Base-by-base conservation (phyloP, 164 flowering plant genomes). In the Berberis vulgaris region DNA sequence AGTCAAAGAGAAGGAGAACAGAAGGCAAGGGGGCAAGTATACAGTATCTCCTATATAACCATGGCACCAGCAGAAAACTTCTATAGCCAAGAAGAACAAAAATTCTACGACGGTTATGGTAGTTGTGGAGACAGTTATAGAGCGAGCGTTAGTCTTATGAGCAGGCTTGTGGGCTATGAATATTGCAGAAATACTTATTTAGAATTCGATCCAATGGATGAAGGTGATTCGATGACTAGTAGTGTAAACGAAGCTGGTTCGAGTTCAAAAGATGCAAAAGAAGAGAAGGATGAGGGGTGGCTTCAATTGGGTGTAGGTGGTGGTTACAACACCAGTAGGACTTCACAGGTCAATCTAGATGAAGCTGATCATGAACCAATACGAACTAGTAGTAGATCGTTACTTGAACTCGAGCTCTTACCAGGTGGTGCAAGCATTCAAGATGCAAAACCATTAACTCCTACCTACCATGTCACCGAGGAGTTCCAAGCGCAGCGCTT, bases 241-340 rank as follows among this genome's bases (percentile, higher is more conserved):
- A 82, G 83, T 60, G 63, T 69, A n/a, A 76, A 81, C 66, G 82
- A 74, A 41, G 79, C 76, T 0, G 82, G 66, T 4, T 81, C 87
- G 2, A 78, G 74, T 63, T 75, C 83, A 1, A 80, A 79, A 41
- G 78, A 75, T 39, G 56, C 41, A 26, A 59, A 69, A 12, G 76
- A 72, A 3, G 62, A 57, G 3, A 64, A 61, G 4, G 80, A 84
- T 4, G 80, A 75, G 11, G 77, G 76, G n/a, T 91, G 97, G 97
- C 83, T 91, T 8, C 94, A 82, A 72, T 73, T 91, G 62, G 82
- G 94, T 43, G 74, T 91, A 41, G 96, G 94, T 0, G 67, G 74
- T 49, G 66, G 60, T 38, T 41, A 6, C 10, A 45, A 57, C 4
- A 43, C 45, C 5, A 47, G 59, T 46, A 26, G 26, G 26, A 26